A percentile compares a stretch with the other conserved stretches of the same genome.
Conservation (phyloP, 2,329 filamentous ascomycete species). For the Cercospora brassicicola region DNA sequence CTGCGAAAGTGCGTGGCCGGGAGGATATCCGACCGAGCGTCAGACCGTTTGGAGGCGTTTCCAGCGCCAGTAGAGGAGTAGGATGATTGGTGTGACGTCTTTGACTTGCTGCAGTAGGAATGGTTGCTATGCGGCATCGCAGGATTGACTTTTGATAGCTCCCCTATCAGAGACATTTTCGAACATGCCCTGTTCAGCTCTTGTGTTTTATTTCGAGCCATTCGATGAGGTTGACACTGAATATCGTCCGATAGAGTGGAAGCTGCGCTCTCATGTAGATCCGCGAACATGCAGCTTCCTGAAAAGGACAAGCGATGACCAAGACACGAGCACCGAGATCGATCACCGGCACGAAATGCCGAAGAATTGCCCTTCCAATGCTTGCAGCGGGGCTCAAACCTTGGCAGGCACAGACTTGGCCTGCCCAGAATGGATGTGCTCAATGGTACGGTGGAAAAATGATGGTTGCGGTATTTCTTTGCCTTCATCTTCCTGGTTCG, state of each 20-base stretch:
- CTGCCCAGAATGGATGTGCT: background rate
- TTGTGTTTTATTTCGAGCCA: too few species aligned
- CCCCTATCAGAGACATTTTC: conserved; percentile 2
- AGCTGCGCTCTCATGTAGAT: background rate
- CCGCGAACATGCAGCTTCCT: background rate
- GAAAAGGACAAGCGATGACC: background rate
- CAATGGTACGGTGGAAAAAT: background rate
- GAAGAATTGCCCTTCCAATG: background rate
- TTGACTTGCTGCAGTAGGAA: conserved; percentile 11
- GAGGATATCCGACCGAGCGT: conserved; percentile 1
- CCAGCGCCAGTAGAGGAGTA: background rate
- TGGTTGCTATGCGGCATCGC: conserved; percentile 8
- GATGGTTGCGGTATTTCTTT: too few species aligned
- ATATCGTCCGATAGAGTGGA: too few species aligned
- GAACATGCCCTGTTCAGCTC: background rate
- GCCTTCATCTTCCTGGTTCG: background rate
- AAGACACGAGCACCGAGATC: background rate
- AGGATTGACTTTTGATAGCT: conserved; percentile 4
- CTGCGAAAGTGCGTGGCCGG: conserved; percentile 9
- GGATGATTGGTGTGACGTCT: conserved; percentile 15
- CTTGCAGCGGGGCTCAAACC: conserved; percentile 2
- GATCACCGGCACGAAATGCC: background rate
- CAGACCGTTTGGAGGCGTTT: background rate
- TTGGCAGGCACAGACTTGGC: conserved; percentile 1
- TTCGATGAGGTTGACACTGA: too few species aligned